Percentiles rank a stretch among this genome's conserved stretches.
Conservation (phyloP, 441 rosid species). For the Aleurites moluccanus region DNA sequence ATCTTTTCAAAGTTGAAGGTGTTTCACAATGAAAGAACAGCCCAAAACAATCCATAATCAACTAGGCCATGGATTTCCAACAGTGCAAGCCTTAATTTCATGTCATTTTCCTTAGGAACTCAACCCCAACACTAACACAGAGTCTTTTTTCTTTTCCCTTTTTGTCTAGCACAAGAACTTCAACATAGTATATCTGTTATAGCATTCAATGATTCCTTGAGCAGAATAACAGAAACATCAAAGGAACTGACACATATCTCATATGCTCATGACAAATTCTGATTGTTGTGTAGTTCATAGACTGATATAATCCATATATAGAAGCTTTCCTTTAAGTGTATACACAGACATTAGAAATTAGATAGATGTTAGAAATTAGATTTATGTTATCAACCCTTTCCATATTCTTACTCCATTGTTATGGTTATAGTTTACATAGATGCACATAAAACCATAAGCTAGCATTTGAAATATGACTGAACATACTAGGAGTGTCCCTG, state of each 20-base stretch:
- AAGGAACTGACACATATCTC: neutral
- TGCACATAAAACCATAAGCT: neutral
- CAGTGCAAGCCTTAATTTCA: neutral
- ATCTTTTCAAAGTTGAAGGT: neutral
- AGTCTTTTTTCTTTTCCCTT: neutral
- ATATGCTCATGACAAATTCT: neutral
- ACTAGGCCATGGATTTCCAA: too few relatives aligned
- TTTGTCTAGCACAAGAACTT: neutral
- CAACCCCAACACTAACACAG: too few relatives aligned
- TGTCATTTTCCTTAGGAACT: neutral
- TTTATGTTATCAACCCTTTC: too few relatives aligned
- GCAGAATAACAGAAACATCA: neutral
- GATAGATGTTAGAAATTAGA: too few relatives aligned
- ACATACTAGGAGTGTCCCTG: neutral
- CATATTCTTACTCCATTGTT: neutral
- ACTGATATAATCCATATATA: too few relatives aligned
- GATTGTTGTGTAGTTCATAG: neutral
- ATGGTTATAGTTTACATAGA: neutral
- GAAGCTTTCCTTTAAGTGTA: too few relatives aligned
- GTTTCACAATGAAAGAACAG: neutral
- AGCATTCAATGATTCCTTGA: neutral
- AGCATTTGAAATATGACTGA: conserved; percentile 3
- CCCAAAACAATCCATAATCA: neutral
- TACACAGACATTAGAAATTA: too few relatives aligned
- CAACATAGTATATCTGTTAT: neutral